Conservation (phyloP, 2,329 filamentous ascomycete genomes). For the Colletotrichum orbiculare region DNA sequence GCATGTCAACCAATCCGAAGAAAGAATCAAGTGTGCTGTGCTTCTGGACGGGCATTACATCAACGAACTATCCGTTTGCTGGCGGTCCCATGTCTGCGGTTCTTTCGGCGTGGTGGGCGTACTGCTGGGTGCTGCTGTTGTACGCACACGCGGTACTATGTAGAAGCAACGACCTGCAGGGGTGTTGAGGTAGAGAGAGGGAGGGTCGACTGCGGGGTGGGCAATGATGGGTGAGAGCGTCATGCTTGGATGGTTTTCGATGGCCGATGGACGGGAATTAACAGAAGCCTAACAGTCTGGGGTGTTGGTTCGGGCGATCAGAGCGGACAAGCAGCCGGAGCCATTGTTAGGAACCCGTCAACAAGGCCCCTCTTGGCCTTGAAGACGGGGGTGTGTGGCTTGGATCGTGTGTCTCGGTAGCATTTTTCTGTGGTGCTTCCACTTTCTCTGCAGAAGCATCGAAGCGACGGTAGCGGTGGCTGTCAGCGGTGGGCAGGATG, state of each 20-base stretch:
- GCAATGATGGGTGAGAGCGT: conserved; percentile 15
- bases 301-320: neutral
- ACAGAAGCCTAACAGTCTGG: conserved; percentile 13
- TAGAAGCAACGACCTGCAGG: neutral
- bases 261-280: neutral
- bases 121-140: no score
- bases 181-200: neutral
- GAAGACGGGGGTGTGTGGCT: neutral
- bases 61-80: conserved; percentile 4
- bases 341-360: conserved; percentile 15
- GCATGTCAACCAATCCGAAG: conserved; percentile 16
- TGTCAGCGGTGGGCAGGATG: neutral
- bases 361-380: neutral
- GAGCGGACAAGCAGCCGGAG: neutral
- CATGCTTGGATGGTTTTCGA: conserved; percentile 9
- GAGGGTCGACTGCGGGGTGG: conserved; percentile 7
- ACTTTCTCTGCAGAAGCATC: neutral
- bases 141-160: no score
- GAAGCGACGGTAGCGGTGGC: no score
- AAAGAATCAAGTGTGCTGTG: neutral
- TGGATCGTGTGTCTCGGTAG: conserved; percentile 13
- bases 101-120: neutral
- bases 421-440: neutral
- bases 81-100: conserved; percentile 14
- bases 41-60: conserved; percentile 15